Conservation (phyloP, 495 filamentous ascomycete genomes). For the Penicillium arizonense region DNA sequence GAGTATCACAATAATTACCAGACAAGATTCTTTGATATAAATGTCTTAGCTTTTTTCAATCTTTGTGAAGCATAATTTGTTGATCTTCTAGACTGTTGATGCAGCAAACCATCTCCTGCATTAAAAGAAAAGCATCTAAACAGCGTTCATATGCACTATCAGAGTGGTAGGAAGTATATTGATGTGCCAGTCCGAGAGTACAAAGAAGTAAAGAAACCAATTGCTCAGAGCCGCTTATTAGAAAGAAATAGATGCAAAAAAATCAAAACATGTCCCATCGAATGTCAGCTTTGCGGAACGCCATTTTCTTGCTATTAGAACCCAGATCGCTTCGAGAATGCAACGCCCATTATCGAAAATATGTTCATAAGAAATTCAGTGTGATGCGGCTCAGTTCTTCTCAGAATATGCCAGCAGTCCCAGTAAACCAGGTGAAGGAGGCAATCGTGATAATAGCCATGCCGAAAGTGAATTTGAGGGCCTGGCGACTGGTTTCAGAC, state of each 20-base stretch:
- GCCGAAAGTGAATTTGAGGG: constrained; percentile 67
- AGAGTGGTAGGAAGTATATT: constrained; percentile 1
- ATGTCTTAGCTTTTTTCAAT: too few species aligned
- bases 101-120: too few species aligned
- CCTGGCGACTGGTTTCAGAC: constrained; percentile 60
- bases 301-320: constrained; percentile 30
- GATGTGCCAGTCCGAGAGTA: constrained; percentile 7
- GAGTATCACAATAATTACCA: too few species aligned
- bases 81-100: too few species aligned
- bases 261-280: constrained; percentile 4
- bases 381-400: neutral
- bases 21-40: too few species aligned
- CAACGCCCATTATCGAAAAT: constrained; percentile 17
- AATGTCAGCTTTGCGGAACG: constrained; percentile 23
- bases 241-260: constrained; percentile 9
- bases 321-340: constrained; percentile 20
- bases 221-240: neutral
- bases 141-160: too few species aligned
- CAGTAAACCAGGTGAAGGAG: constrained; percentile 88
- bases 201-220: neutral
- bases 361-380: constrained; percentile 23
- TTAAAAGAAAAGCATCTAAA: too few species aligned
- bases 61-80: too few species aligned
- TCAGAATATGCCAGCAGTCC: constrained; percentile 58
- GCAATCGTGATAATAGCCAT: constrained; percentile 75